These are phyloP conservation scores for Vigna mungo DNA, from an alignment of 306 rosid species.

Conservation along the genomic window DNA sequence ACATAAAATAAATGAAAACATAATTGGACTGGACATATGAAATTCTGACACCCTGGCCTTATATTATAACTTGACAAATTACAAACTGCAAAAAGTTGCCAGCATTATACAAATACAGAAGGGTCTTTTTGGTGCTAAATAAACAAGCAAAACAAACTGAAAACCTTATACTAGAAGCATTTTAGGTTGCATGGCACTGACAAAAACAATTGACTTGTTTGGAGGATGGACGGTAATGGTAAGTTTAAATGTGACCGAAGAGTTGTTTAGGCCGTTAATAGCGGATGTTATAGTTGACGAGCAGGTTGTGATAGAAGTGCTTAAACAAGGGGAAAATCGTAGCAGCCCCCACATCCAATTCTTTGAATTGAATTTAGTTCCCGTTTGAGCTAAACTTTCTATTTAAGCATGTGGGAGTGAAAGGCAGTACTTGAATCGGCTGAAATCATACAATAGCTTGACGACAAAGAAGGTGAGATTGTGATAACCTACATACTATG, in stretches of 20 bases:
- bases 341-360: slow-evolving; percentile 34
- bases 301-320: neutral
- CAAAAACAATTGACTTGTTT: neutral
- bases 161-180: slow-evolving; percentile 35
- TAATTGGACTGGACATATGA: neutral
- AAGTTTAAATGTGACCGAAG: slow-evolving; percentile 24
- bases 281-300: neutral
- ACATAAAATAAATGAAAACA: neutral
- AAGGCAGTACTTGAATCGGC: slow-evolving; percentile 44
- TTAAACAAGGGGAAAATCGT: slow-evolving; percentile 30
- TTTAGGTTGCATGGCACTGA: slow-evolving; percentile 37
- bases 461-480: slow-evolving; percentile 52
- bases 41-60: neutral
- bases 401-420: slow-evolving; percentile 45
- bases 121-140: neutral
- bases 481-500: slow-evolving; percentile 53
- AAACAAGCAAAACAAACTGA: neutral
- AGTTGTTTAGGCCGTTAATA: slow-evolving; percentile 19
- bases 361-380: slow-evolving; percentile 46
- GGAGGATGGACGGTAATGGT: slow-evolving; percentile 2
- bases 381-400: slow-evolving; percentile 46
- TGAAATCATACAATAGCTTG: slow-evolving; percentile 48
- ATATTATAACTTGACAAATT: neutral
- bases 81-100: slow-evolving; percentile 11
- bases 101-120: neutral